Evolutionary conservation across 768 basidiomycete species (phyloP).

Genomic region (Auriscalpium orientale): DNA sequence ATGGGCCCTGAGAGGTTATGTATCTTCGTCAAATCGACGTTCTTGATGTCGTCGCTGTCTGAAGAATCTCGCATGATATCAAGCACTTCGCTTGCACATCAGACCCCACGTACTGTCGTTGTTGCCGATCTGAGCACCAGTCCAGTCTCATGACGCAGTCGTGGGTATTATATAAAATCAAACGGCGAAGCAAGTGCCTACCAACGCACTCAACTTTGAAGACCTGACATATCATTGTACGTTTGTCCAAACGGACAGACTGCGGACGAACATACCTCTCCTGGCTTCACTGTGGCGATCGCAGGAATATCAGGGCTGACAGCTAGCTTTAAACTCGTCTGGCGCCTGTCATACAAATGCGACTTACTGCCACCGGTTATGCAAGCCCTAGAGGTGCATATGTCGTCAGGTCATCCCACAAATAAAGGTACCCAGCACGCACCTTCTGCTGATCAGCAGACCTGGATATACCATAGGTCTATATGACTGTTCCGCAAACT

Average conservation of each 20-base stretch:
- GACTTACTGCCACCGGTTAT: conserved; percentile 71
- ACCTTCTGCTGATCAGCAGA: conserved; percentile 53
- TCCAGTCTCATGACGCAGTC: conserved; percentile 53
- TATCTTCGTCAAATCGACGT: conserved; percentile 55
- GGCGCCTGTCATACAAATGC: background rate
- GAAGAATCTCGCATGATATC: background rate
- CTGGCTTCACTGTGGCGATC: conserved; percentile 52
- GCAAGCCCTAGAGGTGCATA: conserved; percentile 38
- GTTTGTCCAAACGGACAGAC: background rate
- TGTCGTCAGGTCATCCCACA: background rate
- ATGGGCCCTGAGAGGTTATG: conserved; percentile 77
- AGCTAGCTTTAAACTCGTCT: background rate
- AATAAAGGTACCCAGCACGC: conserved; percentile 2
- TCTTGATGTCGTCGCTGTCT: conserved; percentile 62
- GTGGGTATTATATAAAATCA: background rate
- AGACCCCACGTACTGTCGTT: conserved; percentile 48
- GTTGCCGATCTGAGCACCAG: conserved; percentile 71
- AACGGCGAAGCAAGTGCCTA: conserved; percentile 20
- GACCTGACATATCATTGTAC: conserved; percentile 29
- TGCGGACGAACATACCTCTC: conserved; percentile 31
- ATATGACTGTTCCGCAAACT: background rate
- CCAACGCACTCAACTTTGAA: conserved; percentile 70
- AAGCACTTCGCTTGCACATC: background rate
- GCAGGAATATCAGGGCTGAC: conserved; percentile 59
- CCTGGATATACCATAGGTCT: conserved; percentile 21